Percentiles rank a stretch among this genome's conserved stretches.
Evolutionary conservation across 768 basidiomycete species (phyloP).

Genomic region (Auricularia heimuer): DNA sequence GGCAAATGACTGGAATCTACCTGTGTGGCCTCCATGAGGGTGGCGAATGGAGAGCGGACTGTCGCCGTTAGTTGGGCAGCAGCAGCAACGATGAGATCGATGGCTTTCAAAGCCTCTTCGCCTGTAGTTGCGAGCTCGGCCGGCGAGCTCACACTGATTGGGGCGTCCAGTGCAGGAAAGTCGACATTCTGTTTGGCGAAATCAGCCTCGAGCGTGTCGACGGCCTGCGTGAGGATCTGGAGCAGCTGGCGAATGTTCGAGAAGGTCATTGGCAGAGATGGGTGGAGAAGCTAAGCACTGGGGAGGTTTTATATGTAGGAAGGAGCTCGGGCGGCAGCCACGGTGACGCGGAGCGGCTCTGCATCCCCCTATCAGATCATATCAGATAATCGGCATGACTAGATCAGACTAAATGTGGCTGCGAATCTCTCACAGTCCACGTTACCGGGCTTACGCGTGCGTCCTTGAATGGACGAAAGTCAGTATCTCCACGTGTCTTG

Average conservation of each 20-base stretch:
- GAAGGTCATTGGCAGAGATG: not conserved
- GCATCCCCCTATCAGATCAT: too few species aligned
- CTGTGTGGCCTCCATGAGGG: constrained; percentile 43
- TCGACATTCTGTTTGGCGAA: not conserved
- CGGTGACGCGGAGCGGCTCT: too few species aligned
- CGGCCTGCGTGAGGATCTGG: not conserved
- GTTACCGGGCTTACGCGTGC: too few species aligned
- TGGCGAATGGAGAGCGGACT: constrained; percentile 58
- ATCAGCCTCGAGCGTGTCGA: not conserved
- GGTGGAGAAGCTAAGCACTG: too few species aligned
- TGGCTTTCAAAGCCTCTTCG: not conserved
- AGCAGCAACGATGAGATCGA: constrained; percentile 45
- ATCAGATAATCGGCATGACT: too few species aligned
- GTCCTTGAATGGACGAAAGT: too few species aligned
- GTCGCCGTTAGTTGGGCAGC: constrained; percentile 56
- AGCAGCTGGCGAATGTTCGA: not conserved
- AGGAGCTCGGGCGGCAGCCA: too few species aligned
- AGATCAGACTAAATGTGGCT: too few species aligned
- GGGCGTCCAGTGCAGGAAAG: not conserved
- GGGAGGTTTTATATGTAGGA: too few species aligned
- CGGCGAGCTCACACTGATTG: not conserved
- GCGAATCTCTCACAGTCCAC: too few species aligned
- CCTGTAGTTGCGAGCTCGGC: not conserved
- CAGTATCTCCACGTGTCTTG: too few species aligned
- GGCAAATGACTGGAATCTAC: not conserved